Evolutionary conservation across 1,284 basidiomycete species (phyloP).

Genomic region (Sporisorium sorghi): DNA sequence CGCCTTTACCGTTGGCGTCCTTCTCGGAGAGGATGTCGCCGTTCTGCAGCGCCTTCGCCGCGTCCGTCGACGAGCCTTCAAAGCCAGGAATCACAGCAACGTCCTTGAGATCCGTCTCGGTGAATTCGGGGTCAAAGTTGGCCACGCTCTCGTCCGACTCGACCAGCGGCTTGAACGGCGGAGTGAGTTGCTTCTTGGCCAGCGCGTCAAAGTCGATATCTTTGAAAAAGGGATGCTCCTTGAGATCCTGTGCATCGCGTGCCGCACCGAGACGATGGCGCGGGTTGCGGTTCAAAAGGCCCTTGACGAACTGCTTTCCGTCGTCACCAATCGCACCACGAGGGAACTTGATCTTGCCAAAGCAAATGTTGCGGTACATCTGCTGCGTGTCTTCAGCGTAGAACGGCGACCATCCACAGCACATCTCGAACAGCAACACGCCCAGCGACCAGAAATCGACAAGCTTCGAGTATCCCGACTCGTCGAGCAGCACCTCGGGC

Average conservation of each 20-base stretch:
- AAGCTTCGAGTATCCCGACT: conserved; percentile 97
- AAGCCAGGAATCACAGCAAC: conserved; percentile 64
- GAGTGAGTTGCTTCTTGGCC: conserved; percentile 88
- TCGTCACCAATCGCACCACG: conserved; percentile 96
- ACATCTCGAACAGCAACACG: conserved; percentile 78
- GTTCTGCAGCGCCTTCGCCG: conserved; percentile 24
- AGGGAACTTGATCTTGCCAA: conserved; percentile 97
- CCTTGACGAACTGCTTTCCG: conserved; percentile 99
- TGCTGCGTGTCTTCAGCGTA: conserved; percentile 99
- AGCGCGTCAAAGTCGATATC: conserved; percentile 76
- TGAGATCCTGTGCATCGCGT: conserved; percentile 91
- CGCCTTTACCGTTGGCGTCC: conserved; percentile 34
- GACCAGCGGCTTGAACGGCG: conserved; percentile 97
- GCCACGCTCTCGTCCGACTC: conserved; percentile 97
- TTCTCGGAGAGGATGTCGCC: conserved; percentile 36
- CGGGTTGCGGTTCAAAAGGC: conserved; percentile 95
- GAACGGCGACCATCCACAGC: conserved; percentile 99
- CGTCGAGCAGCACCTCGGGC: conserved; percentile 97
- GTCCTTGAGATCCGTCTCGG: conserved; percentile 78
- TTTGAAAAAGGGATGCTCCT: conserved; percentile 95
- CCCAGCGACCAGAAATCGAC: conserved; percentile 99
- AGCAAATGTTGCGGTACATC: conserved; percentile 99
- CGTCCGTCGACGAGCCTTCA: conserved; percentile 48
- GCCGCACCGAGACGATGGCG: conserved; percentile 92
- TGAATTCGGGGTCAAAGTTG: conserved; percentile 99